Evolutionary conservation across 2,329 filamentous ascomycete species (phyloP).

Genomic region (Beauveria scarabaeidicola): DNA sequence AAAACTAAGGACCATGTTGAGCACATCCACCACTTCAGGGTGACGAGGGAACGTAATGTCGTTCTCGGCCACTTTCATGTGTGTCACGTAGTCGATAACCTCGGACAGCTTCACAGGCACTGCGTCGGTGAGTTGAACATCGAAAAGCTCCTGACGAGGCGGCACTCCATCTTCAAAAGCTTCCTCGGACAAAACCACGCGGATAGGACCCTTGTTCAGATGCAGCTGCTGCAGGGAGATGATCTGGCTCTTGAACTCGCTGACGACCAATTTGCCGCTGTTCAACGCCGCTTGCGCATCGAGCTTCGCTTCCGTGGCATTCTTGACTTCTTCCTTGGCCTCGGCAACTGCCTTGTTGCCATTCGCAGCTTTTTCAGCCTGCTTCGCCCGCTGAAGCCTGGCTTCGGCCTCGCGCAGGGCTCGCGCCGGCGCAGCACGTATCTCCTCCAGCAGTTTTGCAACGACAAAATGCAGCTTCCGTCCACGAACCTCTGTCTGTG

Average conservation of each 20-base stretch:
- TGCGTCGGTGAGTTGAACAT: conserved; percentile 34
- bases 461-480: conserved; percentile 37
- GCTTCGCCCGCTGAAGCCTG: not conserved
- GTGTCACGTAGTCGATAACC: conserved; percentile 36
- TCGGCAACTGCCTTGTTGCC: not conserved
- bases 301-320: not conserved
- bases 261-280: conserved; percentile 27
- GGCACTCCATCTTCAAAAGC: conserved; percentile 13
- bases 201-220: conserved; percentile 26
- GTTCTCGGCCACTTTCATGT: conserved; percentile 30
- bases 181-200: conserved; percentile 27
- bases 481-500: conserved; percentile 28
- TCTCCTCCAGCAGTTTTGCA: conserved; percentile 25
- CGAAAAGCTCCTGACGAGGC: conserved; percentile 20
- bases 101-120: conserved; percentile 28
- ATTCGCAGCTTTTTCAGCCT: not conserved
- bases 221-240: conserved; percentile 30
- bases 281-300: not conserved
- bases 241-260: conserved; percentile 44
- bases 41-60: conserved; percentile 39
- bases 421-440: conserved; percentile 20
- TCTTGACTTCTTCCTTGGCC: not conserved
- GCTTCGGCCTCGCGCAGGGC: not conserved
- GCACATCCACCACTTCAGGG: conserved; percentile 38
- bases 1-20: conserved; percentile 45